phyloP scores from a whole-genome alignment of 192 early-diverging fungal species.

The Rhizophagus sp. region DNA sequence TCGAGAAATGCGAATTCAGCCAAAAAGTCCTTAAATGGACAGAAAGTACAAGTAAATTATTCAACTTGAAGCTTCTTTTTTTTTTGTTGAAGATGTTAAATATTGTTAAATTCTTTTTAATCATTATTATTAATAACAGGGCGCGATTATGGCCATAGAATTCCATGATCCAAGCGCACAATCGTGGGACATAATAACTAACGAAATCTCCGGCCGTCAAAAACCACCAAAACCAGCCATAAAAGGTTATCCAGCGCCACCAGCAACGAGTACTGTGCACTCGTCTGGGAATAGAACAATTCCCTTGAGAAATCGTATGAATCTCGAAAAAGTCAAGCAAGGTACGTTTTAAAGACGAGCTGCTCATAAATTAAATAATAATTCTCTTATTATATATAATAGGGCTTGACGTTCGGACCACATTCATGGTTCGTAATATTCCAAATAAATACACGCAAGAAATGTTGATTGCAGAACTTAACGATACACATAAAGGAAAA shows the following conservation, averaged over 20 bases:
- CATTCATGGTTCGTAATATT: conserved; percentile 87
- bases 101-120: neutral
- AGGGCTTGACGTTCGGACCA: conserved; percentile 69
- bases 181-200: neutral
- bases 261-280: conserved; percentile 14
- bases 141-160: neutral
- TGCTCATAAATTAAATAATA: conserved; percentile 19
- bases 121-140: neutral
- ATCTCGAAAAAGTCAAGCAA: conserved; percentile 9
- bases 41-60: conserved; percentile 38
- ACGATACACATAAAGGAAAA: conserved; percentile 65
- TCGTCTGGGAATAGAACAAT: conserved; percentile 13
- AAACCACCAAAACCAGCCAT: neutral
- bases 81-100: neutral
- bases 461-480: conserved; percentile 75
- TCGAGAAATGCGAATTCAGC: conserved; percentile 43
- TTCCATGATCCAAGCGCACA: neutral
- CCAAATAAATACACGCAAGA: conserved; percentile 86
- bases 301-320: conserved; percentile 23
- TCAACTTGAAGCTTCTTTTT: neutral
- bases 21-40: conserved; percentile 33
- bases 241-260: neutral
- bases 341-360: neutral
- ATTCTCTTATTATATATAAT: conserved; percentile 17
- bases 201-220: neutral